Percentiles rank a stretch among this genome's conserved stretches.
phyloP scores from a whole-genome alignment of 202 grass and related monocot species.

The Saccharum hybrid region DNA sequence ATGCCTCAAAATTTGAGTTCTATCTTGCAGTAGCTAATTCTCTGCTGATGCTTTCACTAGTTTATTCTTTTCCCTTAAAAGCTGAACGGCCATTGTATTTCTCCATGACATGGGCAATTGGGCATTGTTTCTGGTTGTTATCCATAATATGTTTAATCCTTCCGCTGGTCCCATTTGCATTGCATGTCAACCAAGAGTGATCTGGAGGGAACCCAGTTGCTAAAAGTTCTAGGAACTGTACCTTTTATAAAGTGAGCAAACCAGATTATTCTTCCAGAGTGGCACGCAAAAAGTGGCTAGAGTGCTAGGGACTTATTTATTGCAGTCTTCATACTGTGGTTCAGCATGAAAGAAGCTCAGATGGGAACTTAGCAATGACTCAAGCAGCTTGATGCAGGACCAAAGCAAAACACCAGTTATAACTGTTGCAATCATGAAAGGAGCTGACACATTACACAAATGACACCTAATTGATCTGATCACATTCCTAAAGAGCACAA shows the following conservation, averaged over 20 bases:
- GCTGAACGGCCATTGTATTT: constrained; percentile 12
- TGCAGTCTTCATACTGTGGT: constrained; percentile 34
- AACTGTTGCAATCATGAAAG: constrained; percentile 12
- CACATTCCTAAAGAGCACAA: neutral
- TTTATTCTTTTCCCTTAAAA: constrained; percentile 40
- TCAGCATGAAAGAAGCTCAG: constrained; percentile 43
- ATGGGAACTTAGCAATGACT: constrained; percentile 43
- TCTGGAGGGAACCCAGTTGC: constrained; percentile 40
- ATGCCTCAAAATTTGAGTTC: neutral
- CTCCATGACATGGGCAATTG: constrained; percentile 30
- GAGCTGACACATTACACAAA: too few relatives aligned
- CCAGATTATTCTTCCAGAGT: constrained; percentile 63
- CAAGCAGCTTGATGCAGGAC: constrained; percentile 31
- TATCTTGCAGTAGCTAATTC: constrained; percentile 18
- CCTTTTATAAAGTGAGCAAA: constrained; percentile 51
- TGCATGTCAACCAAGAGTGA: constrained; percentile 31
- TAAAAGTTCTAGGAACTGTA: constrained; percentile 37
- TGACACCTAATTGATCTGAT: constrained; percentile 19
- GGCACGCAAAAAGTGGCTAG: constrained; percentile 46
- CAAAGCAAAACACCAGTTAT: constrained; percentile 29
- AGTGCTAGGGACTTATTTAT: constrained; percentile 38
- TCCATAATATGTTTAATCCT: constrained; percentile 37
- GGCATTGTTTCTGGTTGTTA: constrained; percentile 12
- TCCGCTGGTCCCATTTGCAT: constrained; percentile 18
- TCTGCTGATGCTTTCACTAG: constrained; percentile 25